A percentile compares a stretch with the other conserved stretches of the same genome.
These are phyloP conservation scores for Xerocomus nothofagi DNA, from an alignment of 1,284 basidiomycete species.

Conservation along the genomic window DNA sequence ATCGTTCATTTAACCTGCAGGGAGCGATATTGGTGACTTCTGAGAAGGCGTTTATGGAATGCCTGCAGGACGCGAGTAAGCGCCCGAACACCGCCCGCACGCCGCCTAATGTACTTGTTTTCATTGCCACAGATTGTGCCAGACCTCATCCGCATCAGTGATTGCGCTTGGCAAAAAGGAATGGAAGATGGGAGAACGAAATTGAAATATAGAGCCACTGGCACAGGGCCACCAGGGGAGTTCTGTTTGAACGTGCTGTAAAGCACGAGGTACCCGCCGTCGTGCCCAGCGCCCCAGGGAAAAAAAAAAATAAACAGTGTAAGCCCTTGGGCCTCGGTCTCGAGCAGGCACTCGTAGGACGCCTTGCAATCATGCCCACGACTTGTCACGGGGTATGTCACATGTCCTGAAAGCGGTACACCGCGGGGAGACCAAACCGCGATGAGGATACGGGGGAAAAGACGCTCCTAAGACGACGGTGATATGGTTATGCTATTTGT, in stretches of 20 bases:
- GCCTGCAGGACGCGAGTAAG: background rate
- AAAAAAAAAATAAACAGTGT: too few relatives aligned
- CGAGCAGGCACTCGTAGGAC: background rate
- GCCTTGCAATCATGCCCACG: background rate
- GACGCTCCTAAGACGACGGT: background rate
- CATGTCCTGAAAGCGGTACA: background rate
- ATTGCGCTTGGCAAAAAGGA: background rate
- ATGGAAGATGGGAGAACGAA: background rate
- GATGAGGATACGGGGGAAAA: constrained; percentile 2
- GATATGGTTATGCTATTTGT: constrained; percentile 2
- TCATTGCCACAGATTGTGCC: background rate
- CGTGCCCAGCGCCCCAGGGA: too few relatives aligned
- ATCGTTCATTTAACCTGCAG: background rate
- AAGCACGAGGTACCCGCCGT: too few relatives aligned
- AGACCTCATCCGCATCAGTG: background rate
- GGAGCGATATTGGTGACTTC: background rate
- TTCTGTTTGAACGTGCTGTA: too few relatives aligned
- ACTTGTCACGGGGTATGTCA: background rate
- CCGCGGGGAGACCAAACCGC: constrained; percentile 4
- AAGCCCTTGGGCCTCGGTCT: background rate
- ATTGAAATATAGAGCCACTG: background rate
- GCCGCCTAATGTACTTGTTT: too few relatives aligned
- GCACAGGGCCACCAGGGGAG: background rate
- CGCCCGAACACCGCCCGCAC: background rate
- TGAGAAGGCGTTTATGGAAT: background rate